Evolutionary conservation across 345 rosid genomes (phyloP), one percentile per base, ranked within the genome.

Genomic region (Camelina neglecta): DNA sequence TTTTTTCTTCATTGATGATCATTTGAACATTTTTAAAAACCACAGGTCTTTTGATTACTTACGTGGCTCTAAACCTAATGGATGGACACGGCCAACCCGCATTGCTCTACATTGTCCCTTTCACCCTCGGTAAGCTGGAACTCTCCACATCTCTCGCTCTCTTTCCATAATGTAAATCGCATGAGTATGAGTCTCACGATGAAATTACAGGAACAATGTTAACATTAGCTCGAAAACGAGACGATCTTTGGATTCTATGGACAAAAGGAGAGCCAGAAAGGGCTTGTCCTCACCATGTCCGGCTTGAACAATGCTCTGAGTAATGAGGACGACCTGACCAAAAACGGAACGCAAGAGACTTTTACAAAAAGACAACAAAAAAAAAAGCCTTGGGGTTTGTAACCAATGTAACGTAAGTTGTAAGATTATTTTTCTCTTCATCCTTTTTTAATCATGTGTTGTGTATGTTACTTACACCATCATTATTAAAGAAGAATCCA

Each of bases 61-160:
- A 95, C 45, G 91, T 95, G 72, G 99, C 97, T 33, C 80, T 95
- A 36, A 90, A 90, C 81, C 80, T 95, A 79, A 92, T 92, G 97
- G 97, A 90, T 68, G 97, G 97, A n/a, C 99, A 88, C 10, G 99
- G 99, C 50, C 97, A 92, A 75, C 97, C 96, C 0, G 99, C 99
- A 20, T 74, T 92, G 76, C 93, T 92, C 60, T 95, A 95, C 82
- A 92, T 95, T 35, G 97, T 90, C 60, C 97, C 99, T 3, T 95
- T 95, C 79, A 92, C 92, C 4, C 89, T 95, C 1, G 99, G 99
- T 95, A 90, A 82, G 61, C 36, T 6, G 0, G 12, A 60, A 26
- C 26, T 47, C 69, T 21, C 31, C 15, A 26, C 15, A 12, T 35
- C 18, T 56, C 45, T 18, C 18, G 18, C 18, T 6, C 55, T 69